Evolutionary conservation across 2,329 filamentous ascomycete species (phyloP).

Genomic region (Elsinoe australis): DNA sequence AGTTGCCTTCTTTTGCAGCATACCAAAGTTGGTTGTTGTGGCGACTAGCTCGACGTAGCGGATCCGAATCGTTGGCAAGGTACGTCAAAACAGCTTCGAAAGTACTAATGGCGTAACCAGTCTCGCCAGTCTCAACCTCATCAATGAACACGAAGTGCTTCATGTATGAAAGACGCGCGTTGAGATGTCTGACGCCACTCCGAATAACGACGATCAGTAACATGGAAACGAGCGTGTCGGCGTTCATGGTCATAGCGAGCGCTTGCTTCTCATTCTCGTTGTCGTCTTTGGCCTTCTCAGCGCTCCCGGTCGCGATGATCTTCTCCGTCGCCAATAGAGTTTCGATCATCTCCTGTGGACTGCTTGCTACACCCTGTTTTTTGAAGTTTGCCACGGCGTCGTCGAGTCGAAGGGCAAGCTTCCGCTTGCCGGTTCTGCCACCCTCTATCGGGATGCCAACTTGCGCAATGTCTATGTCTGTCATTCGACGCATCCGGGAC

Average conservation of each 20-base stretch:
- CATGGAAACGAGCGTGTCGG: slow-evolving; percentile 86
- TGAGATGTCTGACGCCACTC: slow-evolving; percentile 76
- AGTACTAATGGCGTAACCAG: slow-evolving; percentile 92
- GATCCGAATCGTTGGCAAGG: slow-evolving; percentile 71
- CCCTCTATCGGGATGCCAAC: slow-evolving; percentile 81
- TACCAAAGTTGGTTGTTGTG: slow-evolving; percentile 85
- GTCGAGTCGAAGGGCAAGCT: slow-evolving; percentile 67
- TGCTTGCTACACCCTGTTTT: slow-evolving; percentile 68
- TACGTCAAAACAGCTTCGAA: slow-evolving; percentile 92
- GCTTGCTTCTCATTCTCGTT: slow-evolving; percentile 43
- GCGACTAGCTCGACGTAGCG: slow-evolving; percentile 73
- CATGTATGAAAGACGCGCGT: slow-evolving; percentile 88
- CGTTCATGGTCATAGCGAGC: slow-evolving; percentile 61
- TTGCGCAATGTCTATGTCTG: slow-evolving; percentile 87
- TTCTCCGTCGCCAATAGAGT: slow-evolving; percentile 75
- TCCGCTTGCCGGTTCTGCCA: slow-evolving; percentile 68
- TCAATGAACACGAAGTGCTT: slow-evolving; percentile 96
- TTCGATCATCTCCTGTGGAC: slow-evolving; percentile 83
- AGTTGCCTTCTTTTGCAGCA: slow-evolving; percentile 67
- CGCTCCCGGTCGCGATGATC: slow-evolving; percentile 49
- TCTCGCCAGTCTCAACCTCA: slow-evolving; percentile 91
- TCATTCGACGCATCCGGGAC: slow-evolving; percentile 84
- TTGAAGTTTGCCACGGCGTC: slow-evolving; percentile 82
- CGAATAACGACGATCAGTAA: slow-evolving; percentile 88
- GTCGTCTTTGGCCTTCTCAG: slow-evolving; percentile 33